Conservation (phyloP, 352 stramenopile species). For the Phytophthora sp. region DNA sequence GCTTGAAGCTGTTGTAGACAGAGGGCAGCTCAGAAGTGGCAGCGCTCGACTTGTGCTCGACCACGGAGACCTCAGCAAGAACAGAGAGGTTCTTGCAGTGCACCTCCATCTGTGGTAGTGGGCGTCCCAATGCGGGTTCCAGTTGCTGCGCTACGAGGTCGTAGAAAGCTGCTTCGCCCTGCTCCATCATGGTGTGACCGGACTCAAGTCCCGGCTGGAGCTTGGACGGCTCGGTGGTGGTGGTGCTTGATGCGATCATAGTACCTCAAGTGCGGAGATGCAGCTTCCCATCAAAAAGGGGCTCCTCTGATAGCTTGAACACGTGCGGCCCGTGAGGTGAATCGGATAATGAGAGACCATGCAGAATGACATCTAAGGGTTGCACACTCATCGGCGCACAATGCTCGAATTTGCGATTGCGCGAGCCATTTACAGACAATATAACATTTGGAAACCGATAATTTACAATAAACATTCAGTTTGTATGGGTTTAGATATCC, state of each 20-base stretch:
- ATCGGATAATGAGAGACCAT: conserved; percentile 19
- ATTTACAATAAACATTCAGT: too few species aligned
- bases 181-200: not conserved
- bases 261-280: not conserved
- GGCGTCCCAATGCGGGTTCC: not conserved
- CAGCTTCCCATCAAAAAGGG: conserved; percentile 1
- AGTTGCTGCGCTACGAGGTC: not conserved
- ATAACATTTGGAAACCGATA: too few species aligned
- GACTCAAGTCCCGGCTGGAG: conserved; percentile 7
- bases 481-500: too few species aligned
- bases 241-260: conserved; percentile 16
- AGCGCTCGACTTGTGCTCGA: conserved; percentile 12
- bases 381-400: conserved; percentile 14
- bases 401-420: conserved; percentile 10
- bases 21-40: conserved; percentile 32
- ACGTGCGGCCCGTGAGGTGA: not conserved
- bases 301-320: too few species aligned
- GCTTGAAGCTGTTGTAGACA: conserved; percentile 37
- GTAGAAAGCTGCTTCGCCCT: conserved; percentile 1
- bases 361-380: not conserved
- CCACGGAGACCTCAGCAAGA: conserved; percentile 33
- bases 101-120: conserved; percentile 16
- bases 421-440: not conserved
- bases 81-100: conserved; percentile 45
- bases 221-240: not conserved